Base-by-base conservation (phyloP, 2,329 filamentous ascomycete species). In the Westerdykella ornata region DNA sequence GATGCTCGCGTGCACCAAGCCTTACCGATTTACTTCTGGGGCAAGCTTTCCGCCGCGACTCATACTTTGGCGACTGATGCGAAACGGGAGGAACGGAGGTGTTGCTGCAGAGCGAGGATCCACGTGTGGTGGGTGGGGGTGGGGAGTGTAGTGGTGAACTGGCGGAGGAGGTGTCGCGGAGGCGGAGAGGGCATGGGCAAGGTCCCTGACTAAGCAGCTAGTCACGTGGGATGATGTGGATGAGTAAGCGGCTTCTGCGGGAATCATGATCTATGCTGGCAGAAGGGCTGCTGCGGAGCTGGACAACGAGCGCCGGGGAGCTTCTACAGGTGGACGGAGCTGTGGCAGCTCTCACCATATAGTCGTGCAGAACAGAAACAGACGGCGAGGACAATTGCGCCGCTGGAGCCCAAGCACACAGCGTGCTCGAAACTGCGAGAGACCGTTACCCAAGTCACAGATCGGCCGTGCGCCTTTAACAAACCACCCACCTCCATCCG, bases 1-100 rank as follows among this genome's bases (percentile, higher is more conserved):
- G 30, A 15, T 7, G 49, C 40, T 31, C 53, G 46, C 45, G 48
- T 46, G 45, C 40, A 45, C 38, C 48, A 46, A 49, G 42, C 43
- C 84, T 66, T 75, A 94, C 88, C 88, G 85, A 78, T 97, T 97
- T 76, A 96, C 89, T 85, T 98, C 92, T 73, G 92, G 89, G 75
- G 89, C 89, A 79, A 97, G 85, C 81, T 96, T 97, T 74, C 83
- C 84, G 76, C 81, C 82, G 75, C 87, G 85, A 88, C 84, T 94
- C 88, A 94, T 94, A 82, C 81, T 84, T 88, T 63, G 62, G 56
- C 51, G 56, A 56, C 56, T 52, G 53, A 44, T 38, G 41, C 46
- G 38, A 48, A 44, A 40, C 43, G 32, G 35, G 18, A 41, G 41
- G 29, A 43, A 35, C 32, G 39, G n/a, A 34, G 30, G 33, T 16